These are phyloP conservation scores for Botrytis elliptica DNA, from an alignment of 2,329 filamentous ascomycete genomes.

Conservation along the genomic window DNA sequence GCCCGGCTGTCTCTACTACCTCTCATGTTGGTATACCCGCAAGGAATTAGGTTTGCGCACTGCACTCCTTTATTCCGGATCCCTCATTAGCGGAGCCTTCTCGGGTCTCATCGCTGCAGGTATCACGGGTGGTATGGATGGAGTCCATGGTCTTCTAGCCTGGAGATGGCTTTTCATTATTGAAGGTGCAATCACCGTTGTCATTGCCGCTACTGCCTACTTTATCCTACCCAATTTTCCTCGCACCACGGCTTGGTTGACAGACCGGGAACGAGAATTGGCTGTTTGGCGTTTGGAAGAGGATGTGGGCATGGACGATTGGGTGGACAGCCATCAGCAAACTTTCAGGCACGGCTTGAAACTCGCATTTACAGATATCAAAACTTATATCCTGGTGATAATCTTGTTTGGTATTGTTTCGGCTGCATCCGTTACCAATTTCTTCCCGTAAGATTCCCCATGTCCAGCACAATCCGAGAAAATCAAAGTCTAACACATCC, in stretches of 20 bases:
- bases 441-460: slow-evolving; percentile 55
- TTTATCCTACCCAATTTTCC: slow-evolving; percentile 67
- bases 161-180: slow-evolving; percentile 72
- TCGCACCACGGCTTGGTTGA: slow-evolving; percentile 56
- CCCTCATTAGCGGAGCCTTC: slow-evolving; percentile 69
- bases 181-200: slow-evolving; percentile 64
- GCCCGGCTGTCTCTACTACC: slow-evolving; percentile 62
- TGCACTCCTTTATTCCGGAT: slow-evolving; percentile 65
- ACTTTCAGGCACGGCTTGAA: slow-evolving; percentile 45
- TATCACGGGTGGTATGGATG: slow-evolving; percentile 65
- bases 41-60: slow-evolving; percentile 66
- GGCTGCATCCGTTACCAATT: slow-evolving; percentile 62
- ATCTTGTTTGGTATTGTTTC: slow-evolving; percentile 56
- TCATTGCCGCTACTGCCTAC: slow-evolving; percentile 55
- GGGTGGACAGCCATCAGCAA: slow-evolving; percentile 22
- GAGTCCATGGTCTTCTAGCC: slow-evolving; percentile 53
- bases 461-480: not conserved
- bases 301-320: slow-evolving; percentile 51
- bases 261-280: slow-evolving; percentile 54
- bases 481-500: slow-evolving; percentile 38
- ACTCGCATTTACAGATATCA: slow-evolving; percentile 54
- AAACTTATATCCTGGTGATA: slow-evolving; percentile 40
- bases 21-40: slow-evolving; percentile 67
- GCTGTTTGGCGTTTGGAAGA: slow-evolving; percentile 60
- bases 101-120: slow-evolving; percentile 64